Evolutionary conservation across 1,284 basidiomycete species (phyloP).

Genomic region (Cryptococcus amylolentus): DNA sequence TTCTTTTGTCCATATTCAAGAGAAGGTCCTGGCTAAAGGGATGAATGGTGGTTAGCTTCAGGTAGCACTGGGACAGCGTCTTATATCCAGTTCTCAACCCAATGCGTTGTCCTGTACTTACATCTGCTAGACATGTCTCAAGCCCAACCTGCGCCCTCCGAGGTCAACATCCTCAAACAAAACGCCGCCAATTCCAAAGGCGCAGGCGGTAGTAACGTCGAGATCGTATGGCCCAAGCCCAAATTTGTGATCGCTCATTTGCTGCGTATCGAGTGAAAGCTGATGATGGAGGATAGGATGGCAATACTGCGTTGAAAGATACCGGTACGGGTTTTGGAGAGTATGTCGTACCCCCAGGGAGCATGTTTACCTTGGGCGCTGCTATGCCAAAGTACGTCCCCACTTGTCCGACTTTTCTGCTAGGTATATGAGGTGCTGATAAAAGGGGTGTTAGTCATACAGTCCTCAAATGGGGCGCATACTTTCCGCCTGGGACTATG

Average conservation of each 20-base stretch:
- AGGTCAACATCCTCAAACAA: slow-evolving; percentile 35
- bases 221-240: slow-evolving; percentile 35
- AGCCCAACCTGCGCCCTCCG: slow-evolving; percentile 20
- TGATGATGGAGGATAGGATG: too few relatives aligned
- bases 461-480: slow-evolving; percentile 30
- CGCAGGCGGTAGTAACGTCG: slow-evolving; percentile 58
- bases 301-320: neutral
- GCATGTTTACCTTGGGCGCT: slow-evolving; percentile 37
- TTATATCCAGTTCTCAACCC: too few relatives aligned
- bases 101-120: too few relatives aligned
- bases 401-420: neutral
- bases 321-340: slow-evolving; percentile 5
- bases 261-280: too few relatives aligned
- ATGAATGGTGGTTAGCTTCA: neutral
- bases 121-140: slow-evolving; percentile 2
- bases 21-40: neutral
- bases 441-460: slow-evolving; percentile 11
- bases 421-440: neutral
- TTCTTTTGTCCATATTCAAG: too few relatives aligned
- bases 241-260: slow-evolving; percentile 26
- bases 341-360: slow-evolving; percentile 36
- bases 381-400: slow-evolving; percentile 25
- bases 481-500: slow-evolving; percentile 40
- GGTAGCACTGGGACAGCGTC: too few relatives aligned
- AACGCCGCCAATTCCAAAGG: slow-evolving; percentile 35